Evolutionary conservation across 2,329 filamentous ascomycete species (phyloP).

Genomic region (Orbilia blumenaviensis): DNA sequence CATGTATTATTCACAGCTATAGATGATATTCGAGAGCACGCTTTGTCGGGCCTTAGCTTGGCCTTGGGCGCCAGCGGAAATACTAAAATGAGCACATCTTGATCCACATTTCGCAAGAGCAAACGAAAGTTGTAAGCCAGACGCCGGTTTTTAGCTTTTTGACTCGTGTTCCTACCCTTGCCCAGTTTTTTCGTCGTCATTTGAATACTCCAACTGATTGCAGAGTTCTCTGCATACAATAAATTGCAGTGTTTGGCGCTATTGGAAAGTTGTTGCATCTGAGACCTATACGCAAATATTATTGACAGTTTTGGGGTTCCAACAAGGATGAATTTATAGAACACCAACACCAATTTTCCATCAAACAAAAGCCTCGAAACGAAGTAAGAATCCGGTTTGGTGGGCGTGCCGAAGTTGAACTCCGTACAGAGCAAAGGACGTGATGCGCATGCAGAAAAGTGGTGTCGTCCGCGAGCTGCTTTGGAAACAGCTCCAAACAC

Average conservation of each 20-base stretch:
- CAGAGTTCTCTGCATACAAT: constrained; percentile 13
- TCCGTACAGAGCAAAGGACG: too few species aligned
- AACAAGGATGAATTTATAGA: constrained; percentile 29
- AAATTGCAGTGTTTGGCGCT: constrained; percentile 2
- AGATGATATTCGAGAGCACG: too few species aligned
- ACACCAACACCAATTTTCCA: background rate
- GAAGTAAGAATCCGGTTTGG: too few species aligned
- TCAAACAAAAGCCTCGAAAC: background rate
- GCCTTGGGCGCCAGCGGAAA: background rate
- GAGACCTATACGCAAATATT: background rate
- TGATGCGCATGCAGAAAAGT: too few species aligned
- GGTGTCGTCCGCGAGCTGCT: too few species aligned
- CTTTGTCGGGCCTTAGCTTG: too few species aligned
- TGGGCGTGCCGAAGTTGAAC: too few species aligned
- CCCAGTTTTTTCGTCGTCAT: background rate
- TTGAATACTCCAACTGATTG: background rate
- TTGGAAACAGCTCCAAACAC: too few species aligned
- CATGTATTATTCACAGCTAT: too few species aligned
- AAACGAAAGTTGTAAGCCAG: background rate
- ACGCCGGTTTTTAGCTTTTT: background rate
- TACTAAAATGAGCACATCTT: background rate
- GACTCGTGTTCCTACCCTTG: background rate
- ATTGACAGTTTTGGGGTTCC: background rate
- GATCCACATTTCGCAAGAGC: constrained; percentile 1
- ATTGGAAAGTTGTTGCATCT: background rate